These are phyloP conservation scores for Aspergillus nidulans DNA, from an alignment of 495 filamentous ascomycete species.

Conservation along the genomic window DNA sequence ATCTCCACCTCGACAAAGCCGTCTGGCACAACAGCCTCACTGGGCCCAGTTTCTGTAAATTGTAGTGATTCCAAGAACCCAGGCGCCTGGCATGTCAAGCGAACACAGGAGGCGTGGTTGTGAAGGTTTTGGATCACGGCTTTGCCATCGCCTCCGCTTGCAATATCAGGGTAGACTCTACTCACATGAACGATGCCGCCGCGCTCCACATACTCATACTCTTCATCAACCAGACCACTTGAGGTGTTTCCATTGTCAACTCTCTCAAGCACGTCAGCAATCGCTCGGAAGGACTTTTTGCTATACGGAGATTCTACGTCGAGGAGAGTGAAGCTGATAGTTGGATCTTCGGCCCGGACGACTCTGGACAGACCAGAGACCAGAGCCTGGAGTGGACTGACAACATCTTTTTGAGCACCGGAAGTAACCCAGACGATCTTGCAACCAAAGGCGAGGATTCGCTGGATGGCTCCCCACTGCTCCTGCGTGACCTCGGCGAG, in stretches of 20 bases:
- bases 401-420: conserved; percentile 24
- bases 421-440: conserved; percentile 31
- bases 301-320: conserved; percentile 26
- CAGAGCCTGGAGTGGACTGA: conserved; percentile 25
- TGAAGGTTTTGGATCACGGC: not conserved
- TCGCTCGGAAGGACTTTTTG: not conserved
- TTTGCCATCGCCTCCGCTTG: not conserved
- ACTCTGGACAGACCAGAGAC: conserved; percentile 25
- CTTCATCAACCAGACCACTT: not conserved
- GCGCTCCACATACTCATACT: conserved; percentile 30
- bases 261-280: conserved; percentile 8
- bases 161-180: conserved; percentile 20
- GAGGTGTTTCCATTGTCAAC: no score
- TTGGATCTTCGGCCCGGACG: conserved; percentile 24
- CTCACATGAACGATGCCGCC: conserved; percentile 25
- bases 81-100: not conserved
- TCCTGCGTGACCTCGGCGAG: not conserved
- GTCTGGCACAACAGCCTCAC: not conserved
- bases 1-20: conserved; percentile 31
- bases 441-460: not conserved
- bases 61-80: not conserved
- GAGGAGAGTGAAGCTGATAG: conserved; percentile 22
- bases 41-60: conserved; percentile 9
- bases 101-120: not conserved
- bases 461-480: conserved; percentile 3